phyloP scores from a whole-genome alignment of 2,329 filamentous ascomycete genomes.

The Penicillium crustosum region DNA sequence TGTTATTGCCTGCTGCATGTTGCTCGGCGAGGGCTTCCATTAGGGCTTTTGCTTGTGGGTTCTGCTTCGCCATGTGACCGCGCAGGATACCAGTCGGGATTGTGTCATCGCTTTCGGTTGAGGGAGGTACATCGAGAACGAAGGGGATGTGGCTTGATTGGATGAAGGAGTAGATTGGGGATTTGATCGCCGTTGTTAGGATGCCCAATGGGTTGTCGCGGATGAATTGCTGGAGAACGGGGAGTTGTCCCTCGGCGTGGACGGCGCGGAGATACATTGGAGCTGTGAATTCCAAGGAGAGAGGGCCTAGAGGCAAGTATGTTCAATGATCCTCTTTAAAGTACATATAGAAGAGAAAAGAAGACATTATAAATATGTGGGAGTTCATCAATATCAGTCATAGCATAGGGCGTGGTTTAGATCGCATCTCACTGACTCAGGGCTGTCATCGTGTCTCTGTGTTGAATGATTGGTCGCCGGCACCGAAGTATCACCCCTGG shows the following conservation, averaged over 20 bases:
- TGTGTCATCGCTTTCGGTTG: slow-evolving; percentile 36
- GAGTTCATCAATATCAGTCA: background rate
- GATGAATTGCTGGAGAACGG: slow-evolving; percentile 57
- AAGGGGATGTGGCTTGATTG: slow-evolving; percentile 64
- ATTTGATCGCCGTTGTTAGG: slow-evolving; percentile 44
- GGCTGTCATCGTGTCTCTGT: background rate
- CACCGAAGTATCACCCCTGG: background rate
- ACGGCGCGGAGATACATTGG: slow-evolving; percentile 58
- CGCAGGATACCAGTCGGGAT: slow-evolving; percentile 49
- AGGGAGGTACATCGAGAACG: slow-evolving; percentile 50
- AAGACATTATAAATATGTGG: background rate
- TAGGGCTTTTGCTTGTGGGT: slow-evolving; percentile 6
- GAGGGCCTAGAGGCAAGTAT: background rate
- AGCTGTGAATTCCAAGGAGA: background rate
- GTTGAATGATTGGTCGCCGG: background rate
- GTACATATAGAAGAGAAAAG: no score
- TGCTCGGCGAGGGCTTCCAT: slow-evolving; percentile 49
- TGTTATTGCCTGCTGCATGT: slow-evolving; percentile 58
- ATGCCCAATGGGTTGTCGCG: slow-evolving; percentile 61
- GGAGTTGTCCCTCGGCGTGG: slow-evolving; percentile 54
- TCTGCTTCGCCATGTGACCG: slow-evolving; percentile 49
- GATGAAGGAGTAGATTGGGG: slow-evolving; percentile 50
- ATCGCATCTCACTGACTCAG: background rate
- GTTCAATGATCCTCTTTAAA: background rate
- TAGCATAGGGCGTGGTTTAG: background rate